Base-by-base conservation (phyloP, 331 rosid species). In the Quercus lobata region DNA sequence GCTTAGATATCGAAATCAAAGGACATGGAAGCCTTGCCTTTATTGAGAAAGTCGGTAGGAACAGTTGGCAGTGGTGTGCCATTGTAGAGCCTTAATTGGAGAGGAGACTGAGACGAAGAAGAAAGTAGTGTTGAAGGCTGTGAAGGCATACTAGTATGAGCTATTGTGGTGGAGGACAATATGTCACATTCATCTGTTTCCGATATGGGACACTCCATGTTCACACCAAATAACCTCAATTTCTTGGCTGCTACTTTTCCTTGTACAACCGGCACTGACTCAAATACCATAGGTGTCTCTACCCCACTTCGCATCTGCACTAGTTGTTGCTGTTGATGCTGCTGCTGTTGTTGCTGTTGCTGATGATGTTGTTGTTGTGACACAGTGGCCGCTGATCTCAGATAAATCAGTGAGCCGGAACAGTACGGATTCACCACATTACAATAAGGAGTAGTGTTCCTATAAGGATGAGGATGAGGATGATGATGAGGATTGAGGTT, bases 171-270 rank as follows among this genome's bases (percentile, higher is more conserved):
- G 1, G 72, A 11, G 41, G 84, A 46, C 10, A 61, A 61, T 55
- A 83, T 61, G 49, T 75, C 86, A 34, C 81, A 77, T 19, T 81
- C 82, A 29, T 82, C 78, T 5, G 84, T 24, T 4, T 79, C 82
- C 41, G 88, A 71, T 53, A 76, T 57, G 30, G 87, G 79, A 34
- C 88, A 84, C 63, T 88, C 92, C 92, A 88, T 86, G 82, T 88
- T 88, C 9, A 88, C 92, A 5, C 92, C 92, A 65, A 88, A 88
- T 17, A 88, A 82, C 87, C 92, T 79, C 78, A 88, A 78, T 55
- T 80, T 68, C 80, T 88, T 88, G 18, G 80, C 88, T 32, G 81
- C 86, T 19, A 71, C 71, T 74, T 82, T 79, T 10, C 86, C 86
- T 6, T 82, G 84, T 53, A 73, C 90, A 85, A 84, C 87, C 15